Evolutionary conservation across 441 rosid genomes (phyloP).

Genomic region (Melastoma candidum): DNA sequence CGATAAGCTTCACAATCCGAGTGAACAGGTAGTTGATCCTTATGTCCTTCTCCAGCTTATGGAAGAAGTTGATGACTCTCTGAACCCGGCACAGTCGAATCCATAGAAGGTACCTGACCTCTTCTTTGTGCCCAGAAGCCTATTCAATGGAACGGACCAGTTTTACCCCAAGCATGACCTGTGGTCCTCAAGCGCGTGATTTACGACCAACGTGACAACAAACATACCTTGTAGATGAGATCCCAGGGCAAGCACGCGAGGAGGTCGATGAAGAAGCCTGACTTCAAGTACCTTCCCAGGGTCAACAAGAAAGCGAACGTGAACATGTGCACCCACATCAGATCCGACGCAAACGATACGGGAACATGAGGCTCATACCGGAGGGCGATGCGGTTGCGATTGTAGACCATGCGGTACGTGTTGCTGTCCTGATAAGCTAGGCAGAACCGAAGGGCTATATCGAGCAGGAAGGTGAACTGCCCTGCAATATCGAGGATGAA

Average conservation of each 20-base stretch:
- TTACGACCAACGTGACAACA: no score
- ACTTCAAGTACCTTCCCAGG: slow-evolving; percentile 62
- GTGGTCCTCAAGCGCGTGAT: no score
- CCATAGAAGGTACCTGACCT: slow-evolving; percentile 76
- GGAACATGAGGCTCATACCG: slow-evolving; percentile 25
- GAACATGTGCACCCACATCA: not conserved
- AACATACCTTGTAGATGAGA: slow-evolving; percentile 63
- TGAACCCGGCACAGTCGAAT: slow-evolving; percentile 69
- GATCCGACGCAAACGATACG: not conserved
- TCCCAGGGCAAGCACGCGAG: slow-evolving; percentile 95
- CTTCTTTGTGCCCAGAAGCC: slow-evolving; percentile 63
- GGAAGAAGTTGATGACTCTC: slow-evolving; percentile 48
- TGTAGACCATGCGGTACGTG: slow-evolving; percentile 58
- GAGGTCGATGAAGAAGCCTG: slow-evolving; percentile 63
- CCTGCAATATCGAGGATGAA: slow-evolving; percentile 70
- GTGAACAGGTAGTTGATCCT: slow-evolving; percentile 82
- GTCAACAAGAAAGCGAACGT: slow-evolving; percentile 1
- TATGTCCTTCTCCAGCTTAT: slow-evolving; percentile 65
- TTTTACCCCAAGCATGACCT: no score
- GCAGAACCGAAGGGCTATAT: slow-evolving; percentile 62
- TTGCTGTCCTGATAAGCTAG: slow-evolving; percentile 60
- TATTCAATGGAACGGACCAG: slow-evolving; percentile 12
- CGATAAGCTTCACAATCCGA: slow-evolving; percentile 73
- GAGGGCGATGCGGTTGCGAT: slow-evolving; percentile 52
- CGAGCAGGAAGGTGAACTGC: slow-evolving; percentile 75